phyloP scores from a whole-genome alignment of 441 rosid species.

The Francoa sonchifolia region DNA sequence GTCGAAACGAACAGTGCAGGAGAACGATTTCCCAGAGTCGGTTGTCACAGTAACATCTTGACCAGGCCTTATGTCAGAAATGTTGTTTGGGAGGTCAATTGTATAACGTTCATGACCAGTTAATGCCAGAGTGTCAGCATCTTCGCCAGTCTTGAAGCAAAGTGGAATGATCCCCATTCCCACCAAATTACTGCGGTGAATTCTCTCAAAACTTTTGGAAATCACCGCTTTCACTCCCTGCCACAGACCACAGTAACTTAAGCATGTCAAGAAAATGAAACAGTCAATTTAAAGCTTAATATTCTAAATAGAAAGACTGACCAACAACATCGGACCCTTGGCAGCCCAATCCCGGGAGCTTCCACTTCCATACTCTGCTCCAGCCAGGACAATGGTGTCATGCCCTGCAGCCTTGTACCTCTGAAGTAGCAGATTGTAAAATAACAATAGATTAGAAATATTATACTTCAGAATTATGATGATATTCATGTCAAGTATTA shows the following conservation, averaged over 20 bases:
- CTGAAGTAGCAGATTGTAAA: conserved; percentile 22
- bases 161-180: conserved; percentile 51
- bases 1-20: conserved; percentile 35
- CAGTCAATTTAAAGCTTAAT: too few relatives aligned
- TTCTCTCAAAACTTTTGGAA: conserved; percentile 53
- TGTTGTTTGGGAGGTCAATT: conserved; percentile 35
- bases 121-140: conserved; percentile 31
- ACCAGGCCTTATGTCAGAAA: conserved; percentile 38
- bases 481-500: too few relatives aligned
- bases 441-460: too few relatives aligned
- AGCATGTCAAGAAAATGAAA: not conserved
- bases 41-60: conserved; percentile 38
- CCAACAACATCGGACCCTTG: conserved; percentile 54
- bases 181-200: conserved; percentile 42
- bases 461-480: too few relatives aligned
- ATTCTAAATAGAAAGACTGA: too few relatives aligned
- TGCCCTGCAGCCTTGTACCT: conserved; percentile 39
- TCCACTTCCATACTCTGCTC: conserved; percentile 60
- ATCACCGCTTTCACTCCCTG: conserved; percentile 55
- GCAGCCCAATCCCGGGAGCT: conserved; percentile 67
- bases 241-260: not conserved
- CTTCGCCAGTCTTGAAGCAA: conserved; percentile 44
- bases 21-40: conserved; percentile 36
- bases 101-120: conserved; percentile 44
- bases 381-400: conserved; percentile 43